Base-by-base conservation (phyloP, 805 yeast species). In the Phaffomyces thermotolerans region DNA sequence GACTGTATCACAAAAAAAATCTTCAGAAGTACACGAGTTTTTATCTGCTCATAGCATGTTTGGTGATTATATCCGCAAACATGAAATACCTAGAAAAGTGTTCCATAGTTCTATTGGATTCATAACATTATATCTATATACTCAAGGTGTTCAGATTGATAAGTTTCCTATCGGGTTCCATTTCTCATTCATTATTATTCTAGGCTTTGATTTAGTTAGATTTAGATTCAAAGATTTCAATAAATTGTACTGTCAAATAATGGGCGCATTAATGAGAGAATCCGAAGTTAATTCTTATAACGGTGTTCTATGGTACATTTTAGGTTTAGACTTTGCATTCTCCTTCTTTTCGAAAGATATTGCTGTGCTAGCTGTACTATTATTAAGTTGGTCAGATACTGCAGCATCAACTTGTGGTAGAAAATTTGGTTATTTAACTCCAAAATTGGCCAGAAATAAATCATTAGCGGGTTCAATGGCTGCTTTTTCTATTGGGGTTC, bases 321-420 rank as follows among this genome's bases (percentile, higher is more conserved):
- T 84, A 2, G 99, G 99, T 6, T 66, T 88, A 37, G 67, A 78
- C 23, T 66, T 87, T 50, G 87, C 89, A 9, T 85, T 89, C 56
- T 49, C 72, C 1, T 62, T 79, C 20, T 82, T 79, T 54, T 80
- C 91, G 13, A 87, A 88, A 64, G 99, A 93, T 57, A 80, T 93
- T 39, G 71, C 82, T 1, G 68, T 90, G 24, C 72, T 88, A 68
- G 72, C 95, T 20, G 79, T 89, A 4, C 70, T 89, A 51, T 68
- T 91, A 40, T 73, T 93, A 49, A 85, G 96, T 58, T 93, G 98
- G 98, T 89, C 95, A 6, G 99, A 93, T 59, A 88, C 98, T 9
- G 91, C 97, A 3, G 99, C 99, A 3, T 87, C 96, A 4, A 87
- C 96, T 0, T 66, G 90, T 57, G 99, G 99, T 34, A 74, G 99